Percentiles rank a stretch among this genome's conserved stretches.
Evolutionary conservation across 495 filamentous ascomycete species (phyloP).

Genomic region (Podospora australis): DNA sequence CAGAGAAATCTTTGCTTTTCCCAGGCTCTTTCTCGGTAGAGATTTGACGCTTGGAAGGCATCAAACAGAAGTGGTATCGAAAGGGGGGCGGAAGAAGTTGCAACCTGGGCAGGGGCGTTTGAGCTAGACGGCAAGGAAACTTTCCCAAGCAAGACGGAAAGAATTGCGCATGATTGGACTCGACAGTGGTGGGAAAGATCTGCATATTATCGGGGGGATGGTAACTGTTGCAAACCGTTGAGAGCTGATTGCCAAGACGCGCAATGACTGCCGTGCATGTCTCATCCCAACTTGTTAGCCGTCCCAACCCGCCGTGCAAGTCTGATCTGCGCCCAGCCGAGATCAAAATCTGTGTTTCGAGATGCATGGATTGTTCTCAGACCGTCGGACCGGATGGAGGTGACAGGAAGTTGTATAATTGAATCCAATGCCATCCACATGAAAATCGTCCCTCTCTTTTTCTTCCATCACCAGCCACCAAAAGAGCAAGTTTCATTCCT

Average conservation of each 20-base stretch:
- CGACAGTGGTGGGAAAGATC: background rate
- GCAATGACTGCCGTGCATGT: background rate
- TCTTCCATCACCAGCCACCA: background rate
- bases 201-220: background rate
- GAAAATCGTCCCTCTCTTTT: background rate
- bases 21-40: no score
- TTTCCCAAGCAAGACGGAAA: background rate
- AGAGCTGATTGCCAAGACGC: slow-evolving; percentile 1
- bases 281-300: background rate
- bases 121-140: background rate
- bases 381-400: background rate
- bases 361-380: background rate
- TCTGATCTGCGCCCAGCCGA: slow-evolving; percentile 3
- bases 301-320: background rate
- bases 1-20: no score
- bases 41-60: no score
- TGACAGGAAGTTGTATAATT: background rate
- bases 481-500: slow-evolving; percentile 10
- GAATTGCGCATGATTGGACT: background rate
- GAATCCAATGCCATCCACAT: background rate
- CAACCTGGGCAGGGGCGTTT: background rate
- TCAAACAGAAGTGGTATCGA: slow-evolving; percentile 1
- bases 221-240: background rate
- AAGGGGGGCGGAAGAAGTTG: background rate
- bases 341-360: slow-evolving; percentile 3